These are phyloP conservation scores for Camellia granthamiana DNA, from an alignment of 148 eudicot species.

Conservation along the genomic window DNA sequence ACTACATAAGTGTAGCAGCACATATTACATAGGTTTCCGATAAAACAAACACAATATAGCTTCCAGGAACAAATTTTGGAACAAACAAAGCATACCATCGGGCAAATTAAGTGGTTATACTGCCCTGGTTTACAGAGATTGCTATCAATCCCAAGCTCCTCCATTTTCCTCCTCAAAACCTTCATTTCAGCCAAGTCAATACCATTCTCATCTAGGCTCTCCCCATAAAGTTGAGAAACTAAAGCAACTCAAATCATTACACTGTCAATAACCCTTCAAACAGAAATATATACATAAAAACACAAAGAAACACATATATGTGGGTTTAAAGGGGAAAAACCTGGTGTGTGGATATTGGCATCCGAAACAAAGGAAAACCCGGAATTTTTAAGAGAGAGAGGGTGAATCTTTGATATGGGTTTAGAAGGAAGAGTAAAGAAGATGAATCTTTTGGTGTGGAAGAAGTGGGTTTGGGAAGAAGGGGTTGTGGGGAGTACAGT, in stretches of 20 bases:
- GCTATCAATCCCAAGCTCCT: too few species aligned
- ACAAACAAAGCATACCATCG: constrained; percentile 38
- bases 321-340: constrained; percentile 12
- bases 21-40: background rate
- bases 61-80: background rate
- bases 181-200: too few species aligned
- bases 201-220: too few species aligned
- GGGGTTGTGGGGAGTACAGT: background rate
- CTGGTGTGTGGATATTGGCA: constrained; percentile 33
- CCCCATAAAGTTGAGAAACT: constrained; percentile 32
- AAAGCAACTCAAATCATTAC: constrained; percentile 5
- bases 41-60: background rate
- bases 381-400: constrained; percentile 16
- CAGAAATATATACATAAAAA: background rate
- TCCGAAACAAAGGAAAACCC: constrained; percentile 29
- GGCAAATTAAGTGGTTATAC: constrained; percentile 45
- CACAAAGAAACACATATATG: background rate
- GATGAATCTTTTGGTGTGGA: constrained; percentile 8
- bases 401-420: constrained; percentile 18
- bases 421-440: constrained; percentile 13
- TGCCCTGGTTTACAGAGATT: too few species aligned
- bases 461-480: constrained; percentile 6
- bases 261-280: background rate
- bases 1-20: background rate
- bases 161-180: too few species aligned